Base-by-base conservation (phyloP, 306 rosid genomes). In the Cyclanthera cordifolia region DNA sequence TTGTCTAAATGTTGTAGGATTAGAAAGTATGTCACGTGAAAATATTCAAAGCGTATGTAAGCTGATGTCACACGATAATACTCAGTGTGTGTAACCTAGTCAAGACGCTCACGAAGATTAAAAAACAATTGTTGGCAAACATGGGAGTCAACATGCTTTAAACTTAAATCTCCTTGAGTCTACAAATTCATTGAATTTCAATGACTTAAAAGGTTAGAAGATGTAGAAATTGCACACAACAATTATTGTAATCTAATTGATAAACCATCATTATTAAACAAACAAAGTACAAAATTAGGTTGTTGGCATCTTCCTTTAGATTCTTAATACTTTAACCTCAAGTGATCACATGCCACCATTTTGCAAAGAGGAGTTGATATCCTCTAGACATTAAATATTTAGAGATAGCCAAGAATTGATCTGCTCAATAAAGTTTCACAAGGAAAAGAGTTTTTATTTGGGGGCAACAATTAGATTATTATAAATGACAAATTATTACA, bases 221-320 rank as follows among this genome's bases (percentile, higher is more conserved):
- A 28, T 8, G 13, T 28, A 27, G 20, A 54, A 52, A 24, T 10
- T 6, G n/a, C n/a, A n/a, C n/a, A n/a, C n/a, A n/a, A n/a, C n/a
- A n/a, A n/a, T n/a, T n/a, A n/a, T n/a, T n/a, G 5, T 14, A 58
- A 58, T 3, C 65, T 8, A 58, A 30, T 30, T 0, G 15, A 16
- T 3, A 16, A 58, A 8, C 41, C 8, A 17, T 7, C 3, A 59
- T 30, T 34, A 8, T 1, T 8, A 34, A 61, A 34, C 0, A 8
- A 39, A 34, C 5, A 10, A 39, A 19, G 48, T 9, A 11, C 4
- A 10, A 39, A 37, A 48, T 17, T 3, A n/a, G 24, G n/a, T 41
- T 63, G 69, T 63, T 63, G 51, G 13, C 69, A 63, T 39, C 32
- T 63, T 39, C 30, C 39, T 39, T 39, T 20, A 63, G 69, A 63